These are phyloP conservation scores for Solanum chacoense DNA, from an alignment of 305 asterid genomes.

Conservation along the genomic window DNA sequence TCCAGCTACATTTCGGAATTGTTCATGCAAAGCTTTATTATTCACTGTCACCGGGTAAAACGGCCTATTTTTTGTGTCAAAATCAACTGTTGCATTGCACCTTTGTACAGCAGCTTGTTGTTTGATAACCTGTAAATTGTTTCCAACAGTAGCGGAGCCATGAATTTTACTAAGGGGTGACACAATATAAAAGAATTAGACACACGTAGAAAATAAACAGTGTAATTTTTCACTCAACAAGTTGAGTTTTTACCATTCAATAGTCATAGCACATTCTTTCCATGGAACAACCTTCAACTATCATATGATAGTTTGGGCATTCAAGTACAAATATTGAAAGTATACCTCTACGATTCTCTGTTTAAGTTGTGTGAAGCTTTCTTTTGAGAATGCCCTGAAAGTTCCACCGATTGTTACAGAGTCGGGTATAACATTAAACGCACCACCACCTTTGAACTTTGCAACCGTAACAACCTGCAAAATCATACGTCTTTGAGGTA, in stretches of 20 bases:
- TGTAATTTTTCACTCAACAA: not conserved
- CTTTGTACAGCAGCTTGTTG: conserved; percentile 52
- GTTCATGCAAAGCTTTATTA: conserved; percentile 28
- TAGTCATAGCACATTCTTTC: not conserved
- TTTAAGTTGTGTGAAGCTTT: conserved; percentile 34
- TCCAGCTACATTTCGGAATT: conserved; percentile 27
- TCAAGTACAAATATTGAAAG: not conserved
- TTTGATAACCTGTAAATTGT: conserved; percentile 29
- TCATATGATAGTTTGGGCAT: not conserved
- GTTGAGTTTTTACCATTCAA: not conserved
- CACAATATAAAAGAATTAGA: not conserved
- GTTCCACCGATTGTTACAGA: conserved; percentile 59
- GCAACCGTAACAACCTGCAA: conserved; percentile 54
- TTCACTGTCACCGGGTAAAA: conserved; percentile 52
- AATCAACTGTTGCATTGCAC: conserved; percentile 43
- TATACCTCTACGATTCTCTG: conserved; percentile 54
- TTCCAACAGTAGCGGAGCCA: not conserved
- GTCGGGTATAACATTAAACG: conserved; percentile 61
- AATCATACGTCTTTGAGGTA: not conserved
- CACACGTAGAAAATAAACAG: not conserved
- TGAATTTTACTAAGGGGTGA: not conserved
- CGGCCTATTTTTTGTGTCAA: conserved; percentile 20
- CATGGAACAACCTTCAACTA: not conserved
- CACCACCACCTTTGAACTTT: conserved; percentile 46
- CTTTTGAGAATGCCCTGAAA: conserved; percentile 54